Evolutionary conservation across 2,329 filamentous ascomycete genomes (phyloP).

Genomic region (Cordyceps tenuipes): DNA sequence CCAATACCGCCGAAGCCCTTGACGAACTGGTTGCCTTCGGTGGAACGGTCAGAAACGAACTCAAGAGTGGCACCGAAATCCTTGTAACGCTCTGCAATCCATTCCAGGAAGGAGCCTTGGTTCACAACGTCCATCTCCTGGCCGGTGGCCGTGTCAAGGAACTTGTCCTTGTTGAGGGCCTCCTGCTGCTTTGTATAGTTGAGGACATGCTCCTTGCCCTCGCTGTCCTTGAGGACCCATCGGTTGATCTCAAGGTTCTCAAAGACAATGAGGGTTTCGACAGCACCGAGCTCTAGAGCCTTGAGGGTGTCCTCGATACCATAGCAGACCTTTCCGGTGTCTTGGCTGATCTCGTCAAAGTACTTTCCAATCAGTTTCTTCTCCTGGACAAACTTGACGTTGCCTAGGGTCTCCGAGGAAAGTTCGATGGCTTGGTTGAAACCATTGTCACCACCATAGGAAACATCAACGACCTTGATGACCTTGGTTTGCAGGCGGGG

Average conservation of each 20-base stretch:
- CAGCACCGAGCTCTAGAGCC: constrained; percentile 89
- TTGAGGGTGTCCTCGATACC: constrained; percentile 97
- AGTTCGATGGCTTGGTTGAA: constrained; percentile 99
- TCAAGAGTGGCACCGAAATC: constrained; percentile 93
- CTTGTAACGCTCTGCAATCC: constrained; percentile 97
- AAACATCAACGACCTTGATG: constrained; percentile 98
- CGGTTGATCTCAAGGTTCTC: constrained; percentile 95
- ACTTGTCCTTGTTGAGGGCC: constrained; percentile 62
- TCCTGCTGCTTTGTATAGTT: constrained; percentile 81
- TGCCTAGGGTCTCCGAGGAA: constrained; percentile 88
- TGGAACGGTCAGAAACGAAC: constrained; percentile 95
- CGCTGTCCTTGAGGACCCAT: constrained; percentile 77
- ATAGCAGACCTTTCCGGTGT: constrained; percentile 95
- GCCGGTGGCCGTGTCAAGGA: constrained; percentile 91
- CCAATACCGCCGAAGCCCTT: constrained; percentile 99
- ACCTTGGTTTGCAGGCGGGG: constrained; percentile 85
- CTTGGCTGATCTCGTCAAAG: constrained; percentile 98
- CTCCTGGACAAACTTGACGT: constrained; percentile 99
- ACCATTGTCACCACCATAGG: constrained; percentile 96
- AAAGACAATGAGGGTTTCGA: constrained; percentile 90
- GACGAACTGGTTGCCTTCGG: constrained; percentile 98
- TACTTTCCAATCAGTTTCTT: constrained; percentile 99
- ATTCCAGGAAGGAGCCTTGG: constrained; percentile 92
- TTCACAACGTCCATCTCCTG: constrained; percentile 94
- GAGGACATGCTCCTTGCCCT: constrained; percentile 63